Conservation (phyloP, 305 asterid genomes). For the Rubia balearica region DNA sequence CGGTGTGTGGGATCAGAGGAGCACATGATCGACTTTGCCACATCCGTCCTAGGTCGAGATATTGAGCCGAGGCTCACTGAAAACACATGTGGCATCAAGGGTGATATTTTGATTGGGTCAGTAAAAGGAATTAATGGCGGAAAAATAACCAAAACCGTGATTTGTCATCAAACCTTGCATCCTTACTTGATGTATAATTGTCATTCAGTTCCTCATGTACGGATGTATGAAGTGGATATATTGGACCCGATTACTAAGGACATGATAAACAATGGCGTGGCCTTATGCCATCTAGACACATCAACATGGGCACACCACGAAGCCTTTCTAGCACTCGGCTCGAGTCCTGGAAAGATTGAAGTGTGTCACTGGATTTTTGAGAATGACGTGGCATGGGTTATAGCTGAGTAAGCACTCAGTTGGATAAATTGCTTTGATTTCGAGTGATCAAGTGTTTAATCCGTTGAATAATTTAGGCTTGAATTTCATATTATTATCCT, state of each 20-base stretch:
- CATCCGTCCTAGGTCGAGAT: constrained; percentile 47
- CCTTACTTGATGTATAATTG: constrained; percentile 76
- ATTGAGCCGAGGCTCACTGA: constrained; percentile 39
- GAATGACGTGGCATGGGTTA: constrained; percentile 72
- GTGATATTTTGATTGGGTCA: constrained; percentile 33
- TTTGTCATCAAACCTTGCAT: constrained; percentile 74
- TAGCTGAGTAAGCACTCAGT: constrained; percentile 21
- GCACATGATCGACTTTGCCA: constrained; percentile 73
- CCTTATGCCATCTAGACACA: constrained; percentile 79
- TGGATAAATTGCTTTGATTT: background rate
- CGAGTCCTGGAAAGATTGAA: constrained; percentile 69
- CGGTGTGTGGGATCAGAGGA: constrained; percentile 57
- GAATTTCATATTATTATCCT: background rate
- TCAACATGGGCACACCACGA: constrained; percentile 71
- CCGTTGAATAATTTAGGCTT: background rate
- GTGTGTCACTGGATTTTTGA: constrained; percentile 88
- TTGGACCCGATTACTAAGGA: constrained; percentile 41
- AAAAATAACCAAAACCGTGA: constrained; percentile 56
- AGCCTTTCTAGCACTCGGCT: constrained; percentile 63
- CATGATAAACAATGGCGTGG: constrained; percentile 58
- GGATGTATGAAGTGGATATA: constrained; percentile 75
- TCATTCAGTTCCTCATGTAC: constrained; percentile 79
- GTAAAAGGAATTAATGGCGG: constrained; percentile 58
- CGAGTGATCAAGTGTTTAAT: background rate
- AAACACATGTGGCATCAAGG: constrained; percentile 31